Base-by-base conservation (phyloP, 129 eudicot species). In the Artemisia tridentata region DNA sequence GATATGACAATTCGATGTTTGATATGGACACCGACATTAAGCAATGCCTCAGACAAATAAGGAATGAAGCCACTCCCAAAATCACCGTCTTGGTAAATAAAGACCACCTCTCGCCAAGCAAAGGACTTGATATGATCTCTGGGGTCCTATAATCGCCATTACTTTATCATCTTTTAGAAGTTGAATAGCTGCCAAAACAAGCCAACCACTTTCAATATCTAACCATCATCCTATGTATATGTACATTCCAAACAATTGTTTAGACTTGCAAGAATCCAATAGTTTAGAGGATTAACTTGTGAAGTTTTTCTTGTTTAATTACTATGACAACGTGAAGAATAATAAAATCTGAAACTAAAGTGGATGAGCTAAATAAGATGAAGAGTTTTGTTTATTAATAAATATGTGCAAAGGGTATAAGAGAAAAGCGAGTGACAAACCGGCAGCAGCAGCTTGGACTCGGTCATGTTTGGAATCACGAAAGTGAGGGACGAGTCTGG, bases 111-210 rank as follows among this genome's bases (percentile, higher is more conserved):
- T 23, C 73, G 65, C 91, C 91, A 86, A 13, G 76, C 77, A 67
- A 80, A 86, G 47, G 75, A 72, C 31, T 81, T 52, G 18, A 83
- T 20, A 52, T 11, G 96, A 88, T 52, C 50, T 60, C 29, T 65
- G 80, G 49, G 88, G 88, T 50, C 96, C 96, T 16, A 88, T 57
- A 19, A 88, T 83, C 3, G 96, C 96, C 65, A 23, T 71, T 43
- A 88, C 96, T 78, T 79, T 65, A 43, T 46, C 68, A 53, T 83
- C 72, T 51, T 85, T 81, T 29, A 88, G 34, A 64, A 88, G 69
- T 67, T 85, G 80, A 58, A 85, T 68, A 13, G 83, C 95, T 88
- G 86, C 76, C 76, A 83, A 21, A 66, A 54, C 16, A 75, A 47
- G 20, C 11, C 15, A 19, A 65, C 50, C 23, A 34, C 41, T 31